A percentile compares a stretch with the other conserved stretches of the same genome.
phyloP scores from a whole-genome alignment of 352 stramenopile species.

The Elongisporangium anandrum region DNA sequence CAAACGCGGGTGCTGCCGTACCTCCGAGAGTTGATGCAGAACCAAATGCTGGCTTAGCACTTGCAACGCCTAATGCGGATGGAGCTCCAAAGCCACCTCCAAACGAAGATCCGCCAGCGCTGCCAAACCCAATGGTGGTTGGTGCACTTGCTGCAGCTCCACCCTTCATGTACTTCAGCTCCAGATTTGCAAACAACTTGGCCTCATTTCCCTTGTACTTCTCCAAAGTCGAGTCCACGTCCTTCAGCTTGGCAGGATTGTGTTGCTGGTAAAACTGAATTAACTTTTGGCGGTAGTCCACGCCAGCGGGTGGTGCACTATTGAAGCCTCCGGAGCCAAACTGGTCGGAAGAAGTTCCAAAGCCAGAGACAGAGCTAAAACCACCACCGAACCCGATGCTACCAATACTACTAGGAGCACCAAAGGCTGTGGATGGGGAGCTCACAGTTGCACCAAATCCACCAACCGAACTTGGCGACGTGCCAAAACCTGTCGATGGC shows the following conservation, averaged over 20 bases:
- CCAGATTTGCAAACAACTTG: slow-evolving; percentile 64
- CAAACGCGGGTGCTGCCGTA: slow-evolving; percentile 29
- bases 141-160: slow-evolving; percentile 10
- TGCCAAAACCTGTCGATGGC: slow-evolving; percentile 16
- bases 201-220: slow-evolving; percentile 75
- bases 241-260: slow-evolving; percentile 65
- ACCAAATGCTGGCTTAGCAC: slow-evolving; percentile 38
- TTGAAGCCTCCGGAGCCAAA: slow-evolving; percentile 39
- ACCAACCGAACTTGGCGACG: background rate
- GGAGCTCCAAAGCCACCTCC: slow-evolving; percentile 45
- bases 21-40: slow-evolving; percentile 41
- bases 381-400: slow-evolving; percentile 13
- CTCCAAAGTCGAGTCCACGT: slow-evolving; percentile 60
- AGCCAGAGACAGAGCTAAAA: slow-evolving; percentile 9
- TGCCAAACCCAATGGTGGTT: slow-evolving; percentile 31
- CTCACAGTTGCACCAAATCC: slow-evolving; percentile 4
- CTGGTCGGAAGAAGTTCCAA: slow-evolving; percentile 16
- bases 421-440: slow-evolving; percentile 7
- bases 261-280: slow-evolving; percentile 69
- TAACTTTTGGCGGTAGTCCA: slow-evolving; percentile 53
- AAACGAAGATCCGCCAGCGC: slow-evolving; percentile 26
- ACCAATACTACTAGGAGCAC: slow-evolving; percentile 1
- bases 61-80: slow-evolving; percentile 34
- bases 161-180: slow-evolving; percentile 66
- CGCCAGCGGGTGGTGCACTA: slow-evolving; percentile 12